Evolutionary conservation across 768 basidiomycete genomes (phyloP).

Genomic region (Scleroderma bovista): DNA sequence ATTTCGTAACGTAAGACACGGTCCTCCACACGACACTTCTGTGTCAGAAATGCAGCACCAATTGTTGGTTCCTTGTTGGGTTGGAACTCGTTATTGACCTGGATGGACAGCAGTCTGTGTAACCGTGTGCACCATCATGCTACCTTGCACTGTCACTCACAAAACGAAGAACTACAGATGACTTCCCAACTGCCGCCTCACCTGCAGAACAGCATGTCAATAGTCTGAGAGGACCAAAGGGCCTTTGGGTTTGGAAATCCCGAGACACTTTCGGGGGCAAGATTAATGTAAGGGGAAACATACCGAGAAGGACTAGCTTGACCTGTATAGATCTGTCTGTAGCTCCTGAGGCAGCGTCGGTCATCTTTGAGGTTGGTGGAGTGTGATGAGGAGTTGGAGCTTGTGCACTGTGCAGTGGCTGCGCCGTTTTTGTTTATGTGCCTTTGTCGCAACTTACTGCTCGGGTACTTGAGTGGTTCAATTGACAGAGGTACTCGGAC

Average conservation of each 20-base stretch:
- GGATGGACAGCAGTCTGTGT: neutral
- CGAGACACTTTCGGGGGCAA: neutral
- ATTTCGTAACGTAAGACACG: constrained; percentile 92
- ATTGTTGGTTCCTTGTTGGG: constrained; percentile 99
- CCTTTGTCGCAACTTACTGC: too few species aligned
- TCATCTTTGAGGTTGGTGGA: constrained; percentile 42
- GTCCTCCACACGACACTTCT: constrained; percentile 94
- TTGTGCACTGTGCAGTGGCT: neutral
- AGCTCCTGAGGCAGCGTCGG: constrained; percentile 68
- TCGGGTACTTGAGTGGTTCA: too few species aligned
- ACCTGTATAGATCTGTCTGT: constrained; percentile 93
- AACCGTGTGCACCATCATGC: neutral
- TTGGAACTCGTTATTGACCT: constrained; percentile 98
- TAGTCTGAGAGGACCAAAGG: neutral
- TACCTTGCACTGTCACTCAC: constrained; percentile 43
- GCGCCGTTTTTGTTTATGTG: too few species aligned
- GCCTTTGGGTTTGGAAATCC: neutral
- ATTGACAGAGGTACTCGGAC: too few species aligned
- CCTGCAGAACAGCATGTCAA: constrained; percentile 42
- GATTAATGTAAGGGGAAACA: constrained; percentile 17
- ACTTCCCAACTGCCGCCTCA: constrained; percentile 98
- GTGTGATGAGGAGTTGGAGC: constrained; percentile 3
- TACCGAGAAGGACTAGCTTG: constrained; percentile 94
- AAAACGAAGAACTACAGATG: constrained; percentile 96
- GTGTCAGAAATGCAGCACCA: constrained; percentile 92